phyloP scores from a whole-genome alignment of 495 filamentous ascomycete species.

The Talaromyces wortmannii region DNA sequence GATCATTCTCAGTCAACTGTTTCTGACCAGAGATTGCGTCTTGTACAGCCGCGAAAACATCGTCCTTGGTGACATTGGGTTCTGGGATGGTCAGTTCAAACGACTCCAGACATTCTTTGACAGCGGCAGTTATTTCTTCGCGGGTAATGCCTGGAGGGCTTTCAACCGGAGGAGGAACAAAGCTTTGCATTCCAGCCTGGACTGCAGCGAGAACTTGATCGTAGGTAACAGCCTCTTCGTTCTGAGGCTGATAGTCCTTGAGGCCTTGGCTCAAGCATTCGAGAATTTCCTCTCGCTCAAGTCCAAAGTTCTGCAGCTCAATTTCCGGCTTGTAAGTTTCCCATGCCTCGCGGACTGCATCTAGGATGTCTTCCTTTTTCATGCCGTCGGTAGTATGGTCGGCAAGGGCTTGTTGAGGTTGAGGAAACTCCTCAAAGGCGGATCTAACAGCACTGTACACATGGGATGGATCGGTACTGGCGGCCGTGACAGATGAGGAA shows the following conservation, averaged over 20 bases:
- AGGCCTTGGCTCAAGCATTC: constrained; percentile 78
- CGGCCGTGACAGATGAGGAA: constrained; percentile 37
- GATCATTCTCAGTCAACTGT: neutral
- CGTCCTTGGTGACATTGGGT: constrained; percentile 32
- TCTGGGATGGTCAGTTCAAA: constrained; percentile 54
- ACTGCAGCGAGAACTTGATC: constrained; percentile 79
- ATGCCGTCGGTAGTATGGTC: constrained; percentile 33
- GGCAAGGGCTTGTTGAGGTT: constrained; percentile 25
- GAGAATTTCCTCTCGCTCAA: constrained; percentile 83
- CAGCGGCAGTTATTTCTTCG: constrained; percentile 68
- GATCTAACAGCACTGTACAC: constrained; percentile 75
- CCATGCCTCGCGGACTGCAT: constrained; percentile 81
- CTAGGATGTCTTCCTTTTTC: constrained; percentile 73
- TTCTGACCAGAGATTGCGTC: constrained; percentile 2
- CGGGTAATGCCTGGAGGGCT: constrained; percentile 60
- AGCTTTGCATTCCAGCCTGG: constrained; percentile 73
- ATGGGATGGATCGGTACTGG: constrained; percentile 62
- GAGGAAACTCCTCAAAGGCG: constrained; percentile 60
- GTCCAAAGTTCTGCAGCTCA: constrained; percentile 77
- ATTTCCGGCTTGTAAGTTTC: constrained; percentile 91
- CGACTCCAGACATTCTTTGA: constrained; percentile 70
- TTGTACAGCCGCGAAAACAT: constrained; percentile 5
- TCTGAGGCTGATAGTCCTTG: constrained; percentile 60
- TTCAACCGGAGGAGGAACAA: constrained; percentile 61
- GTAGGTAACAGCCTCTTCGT: constrained; percentile 52